Percentiles rank a stretch among this genome's conserved stretches.
Conservation (phyloP, 1,284 basidiomycete species). For the Ustilago nuda region DNA sequence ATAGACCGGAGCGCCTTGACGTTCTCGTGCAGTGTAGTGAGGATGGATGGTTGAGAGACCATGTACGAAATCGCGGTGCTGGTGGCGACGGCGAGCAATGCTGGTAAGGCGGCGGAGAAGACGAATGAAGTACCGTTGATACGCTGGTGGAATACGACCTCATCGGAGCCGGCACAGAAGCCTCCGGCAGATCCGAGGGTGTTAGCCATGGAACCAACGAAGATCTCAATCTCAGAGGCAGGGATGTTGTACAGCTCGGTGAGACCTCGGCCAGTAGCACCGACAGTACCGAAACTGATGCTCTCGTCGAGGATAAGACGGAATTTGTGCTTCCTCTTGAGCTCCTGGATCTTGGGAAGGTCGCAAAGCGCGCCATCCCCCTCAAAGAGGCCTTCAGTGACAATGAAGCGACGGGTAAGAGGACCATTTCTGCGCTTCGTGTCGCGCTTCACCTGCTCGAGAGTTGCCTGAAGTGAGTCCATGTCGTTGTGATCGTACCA, state of each 20-base stretch:
- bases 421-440: slow-evolving; percentile 83
- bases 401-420: slow-evolving; percentile 91
- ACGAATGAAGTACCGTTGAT: slow-evolving; percentile 97
- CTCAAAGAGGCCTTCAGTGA: slow-evolving; percentile 97
- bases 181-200: slow-evolving; percentile 88
- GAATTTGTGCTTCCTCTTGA: slow-evolving; percentile 96
- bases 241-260: slow-evolving; percentile 94
- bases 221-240: slow-evolving; percentile 73
- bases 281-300: slow-evolving; percentile 91
- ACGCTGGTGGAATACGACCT: slow-evolving; percentile 89
- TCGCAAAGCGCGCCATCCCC: slow-evolving; percentile 91
- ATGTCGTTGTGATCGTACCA: slow-evolving; percentile 98
- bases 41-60: slow-evolving; percentile 75
- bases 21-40: slow-evolving; percentile 84
- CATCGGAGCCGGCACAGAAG: slow-evolving; percentile 89
- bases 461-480: slow-evolving; percentile 86
- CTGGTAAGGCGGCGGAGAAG: slow-evolving; percentile 94
- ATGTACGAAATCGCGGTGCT: slow-evolving; percentile 86
- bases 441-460: slow-evolving; percentile 86
- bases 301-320: slow-evolving; percentile 93
- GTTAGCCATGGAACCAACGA: slow-evolving; percentile 84
- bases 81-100: slow-evolving; percentile 86
- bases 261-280: slow-evolving; percentile 90
- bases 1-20: slow-evolving; percentile 79
- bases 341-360: slow-evolving; percentile 89